Percentiles rank a stretch among this genome's conserved stretches.
Evolutionary conservation across 768 basidiomycete species (phyloP).

Genomic region (Tylopilus subfusipes): DNA sequence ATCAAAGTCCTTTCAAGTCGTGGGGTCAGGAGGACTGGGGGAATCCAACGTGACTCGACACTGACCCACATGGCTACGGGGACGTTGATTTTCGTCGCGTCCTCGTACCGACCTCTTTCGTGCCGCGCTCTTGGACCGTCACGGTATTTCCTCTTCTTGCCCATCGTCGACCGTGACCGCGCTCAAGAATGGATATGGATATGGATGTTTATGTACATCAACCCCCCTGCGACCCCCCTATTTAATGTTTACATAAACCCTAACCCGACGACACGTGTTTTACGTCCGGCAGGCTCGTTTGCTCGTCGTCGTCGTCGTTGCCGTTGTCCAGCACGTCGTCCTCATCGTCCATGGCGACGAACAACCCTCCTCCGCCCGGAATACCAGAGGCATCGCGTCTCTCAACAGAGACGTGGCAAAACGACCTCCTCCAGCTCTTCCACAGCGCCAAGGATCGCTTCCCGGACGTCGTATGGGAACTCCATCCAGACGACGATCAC

Average conservation of each 20-base stretch:
- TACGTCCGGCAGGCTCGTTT: conserved; percentile 12
- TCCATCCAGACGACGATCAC: conserved; percentile 50
- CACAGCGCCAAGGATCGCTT: conserved; percentile 85
- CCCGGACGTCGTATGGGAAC: conserved; percentile 95
- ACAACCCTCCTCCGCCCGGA: conserved; percentile 27
- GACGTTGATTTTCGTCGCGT: conserved; percentile 36
- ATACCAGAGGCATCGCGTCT: conserved; percentile 55
- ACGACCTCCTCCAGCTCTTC: conserved; percentile 76
- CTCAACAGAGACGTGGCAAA: conserved; percentile 75
- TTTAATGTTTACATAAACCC: conserved; percentile 13
- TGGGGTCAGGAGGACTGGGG: not conserved
- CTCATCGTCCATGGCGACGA: conserved; percentile 26
- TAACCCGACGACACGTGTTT: conserved; percentile 33
- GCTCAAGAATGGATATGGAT: not conserved
- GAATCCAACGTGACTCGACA: conserved; percentile 6
- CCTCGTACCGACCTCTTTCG: not conserved
- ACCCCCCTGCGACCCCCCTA: not conserved
- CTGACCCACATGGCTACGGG: conserved; percentile 97
- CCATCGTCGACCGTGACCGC: not conserved
- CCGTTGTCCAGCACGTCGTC: conserved; percentile 21
- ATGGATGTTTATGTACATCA: too few relatives aligned
- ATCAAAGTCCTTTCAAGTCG: conserved; percentile 87
- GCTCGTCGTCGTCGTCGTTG: conserved; percentile 16
- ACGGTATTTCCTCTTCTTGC: too few relatives aligned
- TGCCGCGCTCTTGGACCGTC: not conserved